Base-by-base conservation (phyloP, 2,329 filamentous ascomycete species). In the Tricladium varicosporioides region DNA sequence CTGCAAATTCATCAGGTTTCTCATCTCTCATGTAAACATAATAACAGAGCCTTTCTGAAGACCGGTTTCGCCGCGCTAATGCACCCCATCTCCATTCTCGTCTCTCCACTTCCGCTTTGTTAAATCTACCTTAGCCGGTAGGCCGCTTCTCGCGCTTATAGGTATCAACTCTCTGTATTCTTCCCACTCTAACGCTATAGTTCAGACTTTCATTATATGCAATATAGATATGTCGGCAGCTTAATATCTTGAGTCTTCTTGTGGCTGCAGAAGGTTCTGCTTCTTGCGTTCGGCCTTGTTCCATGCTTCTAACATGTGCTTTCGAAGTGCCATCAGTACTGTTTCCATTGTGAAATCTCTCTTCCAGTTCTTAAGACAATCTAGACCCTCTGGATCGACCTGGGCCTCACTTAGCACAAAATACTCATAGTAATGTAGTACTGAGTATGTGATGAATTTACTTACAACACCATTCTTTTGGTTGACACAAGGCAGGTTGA, bases 401-500 rank as follows among this genome's bases (percentile, higher is more conserved):
- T 91, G 15, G 19, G 31, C 10, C 14, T 40, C n/a, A n/a, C n/a
- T n/a, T n/a, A n/a, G n/a, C n/a, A n/a, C n/a, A n/a, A n/a, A n/a
- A n/a, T n/a, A n/a, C n/a, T n/a, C n/a, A n/a, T n/a, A n/a, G n/a
- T n/a, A n/a, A n/a, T n/a, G n/a, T n/a, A n/a, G n/a, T n/a, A n/a
- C 36, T 43, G 44, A 42, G 55, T 7, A 19, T 51, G n/a, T 2
- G 54, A 2, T 10, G 43, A n/a, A n/a, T n/a, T n/a, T n/a, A 60
- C 70, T 58, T 74, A 89, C 87, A 76, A 84, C 84, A 70, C 94
- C 94, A 62, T 89, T 89, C 65, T 79, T 83, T 62, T 82, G 79
- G 75, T 93, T 89, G 52, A 99, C 94, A 69, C 93, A 96, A 22
- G 94, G 94, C n/a, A 97, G 83, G 77, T 97, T 97, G 77, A 99